A percentile compares a stretch with the other conserved stretches of the same genome.
phyloP scores from a whole-genome alignment of 805 yeast species.

The Starmerella floris region DNA sequence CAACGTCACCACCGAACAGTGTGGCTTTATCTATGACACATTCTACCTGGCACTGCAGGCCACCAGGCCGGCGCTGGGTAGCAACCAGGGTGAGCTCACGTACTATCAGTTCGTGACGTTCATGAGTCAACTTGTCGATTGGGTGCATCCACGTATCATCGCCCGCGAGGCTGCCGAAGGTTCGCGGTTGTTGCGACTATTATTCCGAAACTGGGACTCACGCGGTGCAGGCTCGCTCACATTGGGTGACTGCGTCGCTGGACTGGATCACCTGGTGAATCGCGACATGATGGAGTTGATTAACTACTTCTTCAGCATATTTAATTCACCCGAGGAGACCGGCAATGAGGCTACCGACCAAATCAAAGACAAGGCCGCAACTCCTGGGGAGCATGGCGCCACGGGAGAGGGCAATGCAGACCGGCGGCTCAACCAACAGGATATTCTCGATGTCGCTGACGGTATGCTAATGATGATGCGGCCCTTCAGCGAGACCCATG shows the following conservation, averaged over 20 bases:
- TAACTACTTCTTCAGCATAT: conserved; percentile 65
- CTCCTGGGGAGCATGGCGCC: background rate
- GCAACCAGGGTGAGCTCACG: conserved; percentile 50
- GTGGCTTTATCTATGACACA: conserved; percentile 69
- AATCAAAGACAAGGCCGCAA: background rate
- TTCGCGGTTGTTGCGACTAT: conserved; percentile 42
- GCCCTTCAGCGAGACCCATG: conserved; percentile 66
- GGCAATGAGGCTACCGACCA: background rate
- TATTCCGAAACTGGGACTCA: conserved; percentile 64
- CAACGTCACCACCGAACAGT: conserved; percentile 42
- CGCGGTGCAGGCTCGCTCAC: conserved; percentile 40
- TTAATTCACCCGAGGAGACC: conserved; percentile 22
- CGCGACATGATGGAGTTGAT: conserved; percentile 66
- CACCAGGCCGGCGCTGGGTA: conserved; percentile 37
- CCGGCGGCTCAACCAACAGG: conserved; percentile 55
- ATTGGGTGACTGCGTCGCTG: conserved; percentile 56
- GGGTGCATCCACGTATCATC: conserved; percentile 35
- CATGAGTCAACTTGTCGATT: conserved; percentile 67
- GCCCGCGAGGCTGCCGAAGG: conserved; percentile 19
- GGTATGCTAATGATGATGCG: conserved; percentile 69
- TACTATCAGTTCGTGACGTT: conserved; percentile 58
- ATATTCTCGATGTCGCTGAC: conserved; percentile 73
- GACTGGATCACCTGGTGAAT: conserved; percentile 55
- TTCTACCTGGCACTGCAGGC: conserved; percentile 65
- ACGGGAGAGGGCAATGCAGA: too few relatives aligned